phyloP scores from a whole-genome alignment of 2,329 filamentous ascomycete genomes.

The Hymenoscyphus infarciens region DNA sequence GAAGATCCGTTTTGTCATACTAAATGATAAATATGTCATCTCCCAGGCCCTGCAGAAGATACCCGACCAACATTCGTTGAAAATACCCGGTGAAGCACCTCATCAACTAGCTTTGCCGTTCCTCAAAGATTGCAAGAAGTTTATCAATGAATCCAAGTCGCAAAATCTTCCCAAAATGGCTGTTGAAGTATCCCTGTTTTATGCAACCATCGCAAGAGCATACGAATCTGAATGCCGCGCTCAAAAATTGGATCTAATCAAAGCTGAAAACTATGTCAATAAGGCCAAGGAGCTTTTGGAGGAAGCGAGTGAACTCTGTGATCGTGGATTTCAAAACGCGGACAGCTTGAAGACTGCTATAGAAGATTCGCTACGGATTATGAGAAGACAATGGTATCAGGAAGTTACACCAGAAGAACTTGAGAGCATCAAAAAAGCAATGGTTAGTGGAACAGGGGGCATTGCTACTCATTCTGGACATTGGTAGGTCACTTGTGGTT shows the following conservation, averaged over 20 bases:
- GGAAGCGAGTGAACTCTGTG: constrained; percentile 35
- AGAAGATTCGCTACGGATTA: constrained; percentile 30
- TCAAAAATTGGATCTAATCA: constrained; percentile 17
- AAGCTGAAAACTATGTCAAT: constrained; percentile 16
- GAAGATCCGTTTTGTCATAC: constrained; percentile 32
- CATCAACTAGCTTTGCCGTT: constrained; percentile 20
- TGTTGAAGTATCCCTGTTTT: constrained; percentile 38
- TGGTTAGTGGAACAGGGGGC: constrained; percentile 42
- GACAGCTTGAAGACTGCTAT: constrained; percentile 28
- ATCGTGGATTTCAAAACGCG: constrained; percentile 33
- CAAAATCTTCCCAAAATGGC: constrained; percentile 39
- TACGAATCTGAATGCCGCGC: constrained; percentile 23
- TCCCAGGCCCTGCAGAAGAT: constrained; percentile 13
- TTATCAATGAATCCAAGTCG: constrained; percentile 33
- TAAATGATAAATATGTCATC: constrained; percentile 30
- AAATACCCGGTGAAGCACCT: constrained; percentile 17
- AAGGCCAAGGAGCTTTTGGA: constrained; percentile 31
- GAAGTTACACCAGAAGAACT: constrained; percentile 42
- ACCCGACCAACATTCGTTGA: constrained; percentile 17
- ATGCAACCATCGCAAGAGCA: constrained; percentile 32
- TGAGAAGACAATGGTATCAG: constrained; percentile 39
- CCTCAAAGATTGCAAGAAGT: constrained; percentile 30
- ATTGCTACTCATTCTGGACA: constrained; percentile 48
- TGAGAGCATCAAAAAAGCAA: constrained; percentile 43
- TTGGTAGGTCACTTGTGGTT: constrained; percentile 45